A percentile compares a stretch with the other conserved stretches of the same genome.
These are phyloP conservation scores for Colletotrichum navitas DNA, from an alignment of 2,329 filamentous ascomycete genomes.

Conservation along the genomic window DNA sequence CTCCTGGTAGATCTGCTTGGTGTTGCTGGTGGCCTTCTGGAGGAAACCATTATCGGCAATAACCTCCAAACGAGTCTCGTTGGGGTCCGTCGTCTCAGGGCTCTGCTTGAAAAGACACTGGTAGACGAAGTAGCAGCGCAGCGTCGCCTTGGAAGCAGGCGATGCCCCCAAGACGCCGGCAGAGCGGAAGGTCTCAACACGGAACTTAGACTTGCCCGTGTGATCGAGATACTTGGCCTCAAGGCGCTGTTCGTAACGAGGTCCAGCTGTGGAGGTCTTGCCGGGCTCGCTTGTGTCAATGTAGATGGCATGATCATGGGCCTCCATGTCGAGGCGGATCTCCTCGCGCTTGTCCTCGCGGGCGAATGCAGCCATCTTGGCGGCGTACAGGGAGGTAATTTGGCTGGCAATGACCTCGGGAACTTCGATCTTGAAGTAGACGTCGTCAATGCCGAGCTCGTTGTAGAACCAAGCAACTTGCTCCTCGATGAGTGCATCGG, in stretches of 20 bases:
- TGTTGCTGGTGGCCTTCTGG: conserved; percentile 95
- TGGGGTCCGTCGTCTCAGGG: conserved; percentile 76
- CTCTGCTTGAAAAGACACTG: conserved; percentile 89
- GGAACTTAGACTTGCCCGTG: conserved; percentile 80
- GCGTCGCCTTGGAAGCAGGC: conserved; percentile 79
- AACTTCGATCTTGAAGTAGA: conserved; percentile 94
- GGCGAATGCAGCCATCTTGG: conserved; percentile 93
- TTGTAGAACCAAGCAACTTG: conserved; percentile 98
- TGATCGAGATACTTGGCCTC: conserved; percentile 96
- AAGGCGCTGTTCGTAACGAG: conserved; percentile 93
- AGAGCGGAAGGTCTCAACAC: conserved; percentile 97
- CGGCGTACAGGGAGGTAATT: conserved; percentile 95
- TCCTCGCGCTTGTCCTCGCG: conserved; percentile 94
- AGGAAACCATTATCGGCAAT: conserved; percentile 95
- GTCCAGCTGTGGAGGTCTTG: conserved; percentile 79
- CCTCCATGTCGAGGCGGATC: conserved; percentile 96
- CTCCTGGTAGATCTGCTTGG: conserved; percentile 94
- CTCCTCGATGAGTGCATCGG: conserved; percentile 81
- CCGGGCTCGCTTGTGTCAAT: conserved; percentile 97
- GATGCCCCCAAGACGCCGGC: conserved; percentile 79
- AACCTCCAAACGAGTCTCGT: conserved; percentile 89
- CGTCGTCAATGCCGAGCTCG: conserved; percentile 96
- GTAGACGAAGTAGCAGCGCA: conserved; percentile 99
- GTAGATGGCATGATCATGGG: conserved; percentile 94
- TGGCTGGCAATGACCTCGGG: conserved; percentile 91